Conservation (phyloP, 768 basidiomycete species). For the Boletus sp. region DNA sequence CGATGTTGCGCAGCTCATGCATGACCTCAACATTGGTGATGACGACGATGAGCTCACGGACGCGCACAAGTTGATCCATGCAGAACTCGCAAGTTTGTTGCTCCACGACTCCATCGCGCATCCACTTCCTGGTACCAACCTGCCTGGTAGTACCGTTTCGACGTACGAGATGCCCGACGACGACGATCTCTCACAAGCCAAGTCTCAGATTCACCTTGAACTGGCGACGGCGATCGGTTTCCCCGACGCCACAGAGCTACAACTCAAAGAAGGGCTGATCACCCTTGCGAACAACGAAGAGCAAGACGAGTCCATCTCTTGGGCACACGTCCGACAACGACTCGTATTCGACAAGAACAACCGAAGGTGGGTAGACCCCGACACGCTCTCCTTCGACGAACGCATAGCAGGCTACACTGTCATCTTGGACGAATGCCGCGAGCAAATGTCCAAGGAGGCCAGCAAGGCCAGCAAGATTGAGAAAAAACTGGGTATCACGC, state of each 20-base stretch:
- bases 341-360: slow-evolving; percentile 60
- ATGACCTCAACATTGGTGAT: slow-evolving; percentile 54
- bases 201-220: slow-evolving; percentile 71
- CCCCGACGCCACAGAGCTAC: slow-evolving; percentile 75
- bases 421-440: slow-evolving; percentile 61
- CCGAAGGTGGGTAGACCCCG: slow-evolving; percentile 66
- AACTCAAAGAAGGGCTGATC: slow-evolving; percentile 74
- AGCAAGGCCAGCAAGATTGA: slow-evolving; percentile 80
- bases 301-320: slow-evolving; percentile 59
- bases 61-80: slow-evolving; percentile 66
- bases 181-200: slow-evolving; percentile 68
- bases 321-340: slow-evolving; percentile 65
- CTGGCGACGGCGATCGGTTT: slow-evolving; percentile 80
- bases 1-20: slow-evolving; percentile 62
- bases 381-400: slow-evolving; percentile 52
- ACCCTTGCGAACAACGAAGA: slow-evolving; percentile 62
- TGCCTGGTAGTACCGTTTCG: slow-evolving; percentile 70
- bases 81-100: slow-evolving; percentile 75
- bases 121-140: slow-evolving; percentile 84
- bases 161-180: slow-evolving; percentile 76
- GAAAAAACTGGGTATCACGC: slow-evolving; percentile 82
- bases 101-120: slow-evolving; percentile 85
- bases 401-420: slow-evolving; percentile 63
- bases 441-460: slow-evolving; percentile 77
- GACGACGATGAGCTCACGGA: slow-evolving; percentile 44